Base-by-base conservation (phyloP, 345 rosid species). In the Bruguiera gymnorhiza region DNA sequence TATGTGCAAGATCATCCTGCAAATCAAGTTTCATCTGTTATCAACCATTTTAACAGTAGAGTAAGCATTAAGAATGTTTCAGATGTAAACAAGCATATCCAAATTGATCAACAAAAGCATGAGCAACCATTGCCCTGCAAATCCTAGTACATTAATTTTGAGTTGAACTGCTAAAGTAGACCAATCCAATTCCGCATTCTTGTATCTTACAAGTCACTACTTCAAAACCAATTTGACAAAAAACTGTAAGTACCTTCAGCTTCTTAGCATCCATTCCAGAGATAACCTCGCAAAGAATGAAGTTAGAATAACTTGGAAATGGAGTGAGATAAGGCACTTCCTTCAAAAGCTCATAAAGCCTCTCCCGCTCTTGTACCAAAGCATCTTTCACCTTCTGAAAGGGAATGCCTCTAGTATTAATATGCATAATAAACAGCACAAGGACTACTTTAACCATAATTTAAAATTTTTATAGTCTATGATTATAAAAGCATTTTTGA, bases 191-290 rank as follows among this genome's bases (percentile, higher is more conserved):
- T 34, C 37, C 10, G 8, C 7, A 34, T 6, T 34, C 37, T 34
- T 34, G 37, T 34, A 34, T 34, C 8, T 34, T 34, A 34, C 37
- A 34, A 34, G 37, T 34, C 10, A 8, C 9, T 34, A 34, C 37
- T 34, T 48, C 32, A 29, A 19, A 36, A 16, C 15, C 13, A 30
- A 69, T 26, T 20, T 36, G 46, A 32, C 2, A 21, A 20, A 21
- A 36, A 43, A 51, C 30, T n/a, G 13, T 19, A 62, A n/a, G 51
- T 76, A 89, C 90, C 88, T 95, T 92, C 34, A 95, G 77, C 80
- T 86, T 88, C 89, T 89, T 92, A 16, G 97, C 97, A 65, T 88
- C 92, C 88, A 80, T 85, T 69, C 89, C 96, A 39, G 86, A 79
- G 43, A 85, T 83, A 65, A 95, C 97, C 82, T 84, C 88, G 24